Evolutionary conservation across 2,329 filamentous ascomycete species (phyloP).

Genomic region (Aspergillus pseudoterreus): DNA sequence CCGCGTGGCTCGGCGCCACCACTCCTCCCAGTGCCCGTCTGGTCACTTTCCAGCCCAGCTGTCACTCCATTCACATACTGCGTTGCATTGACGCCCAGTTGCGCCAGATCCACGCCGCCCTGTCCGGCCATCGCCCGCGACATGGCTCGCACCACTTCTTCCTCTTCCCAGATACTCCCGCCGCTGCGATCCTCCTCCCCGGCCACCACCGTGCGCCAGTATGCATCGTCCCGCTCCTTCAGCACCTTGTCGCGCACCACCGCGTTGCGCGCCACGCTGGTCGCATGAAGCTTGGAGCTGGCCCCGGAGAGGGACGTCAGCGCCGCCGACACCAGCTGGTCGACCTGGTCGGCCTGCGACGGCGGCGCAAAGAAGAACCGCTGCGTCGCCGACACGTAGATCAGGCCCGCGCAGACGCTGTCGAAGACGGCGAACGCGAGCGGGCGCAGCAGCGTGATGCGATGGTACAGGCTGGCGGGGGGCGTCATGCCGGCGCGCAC

Average conservation of each 20-base stretch:
- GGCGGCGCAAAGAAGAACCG: conserved; percentile 67
- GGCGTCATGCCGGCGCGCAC: conserved; percentile 62
- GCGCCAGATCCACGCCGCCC: conserved; percentile 39
- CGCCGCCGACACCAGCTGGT: conserved; percentile 45
- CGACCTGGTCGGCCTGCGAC: conserved; percentile 63
- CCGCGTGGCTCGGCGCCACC: background rate
- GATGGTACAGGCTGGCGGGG: conserved; percentile 32
- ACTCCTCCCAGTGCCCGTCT: background rate
- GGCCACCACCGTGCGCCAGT: conserved; percentile 61
- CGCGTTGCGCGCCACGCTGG: conserved; percentile 76
- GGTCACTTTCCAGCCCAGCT: conserved; percentile 31
- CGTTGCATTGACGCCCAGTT: conserved; percentile 39
- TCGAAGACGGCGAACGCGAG: conserved; percentile 65
- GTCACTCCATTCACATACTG: conserved; percentile 44
- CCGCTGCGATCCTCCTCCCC: conserved; percentile 27
- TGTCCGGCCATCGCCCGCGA: conserved; percentile 71
- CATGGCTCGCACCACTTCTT: conserved; percentile 59
- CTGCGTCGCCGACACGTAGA: conserved; percentile 77
- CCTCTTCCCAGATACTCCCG: conserved; percentile 70
- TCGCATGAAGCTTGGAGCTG: conserved; percentile 65
- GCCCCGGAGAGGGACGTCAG: conserved; percentile 56
- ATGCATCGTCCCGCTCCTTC: conserved; percentile 62
- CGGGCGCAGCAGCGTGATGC: conserved; percentile 58
- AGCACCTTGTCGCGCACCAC: conserved; percentile 69
- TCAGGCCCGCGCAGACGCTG: conserved; percentile 56